Conservation (phyloP, 2,329 filamentous ascomycete species). For the Stachybotrys chlorohalonatus region DNA sequence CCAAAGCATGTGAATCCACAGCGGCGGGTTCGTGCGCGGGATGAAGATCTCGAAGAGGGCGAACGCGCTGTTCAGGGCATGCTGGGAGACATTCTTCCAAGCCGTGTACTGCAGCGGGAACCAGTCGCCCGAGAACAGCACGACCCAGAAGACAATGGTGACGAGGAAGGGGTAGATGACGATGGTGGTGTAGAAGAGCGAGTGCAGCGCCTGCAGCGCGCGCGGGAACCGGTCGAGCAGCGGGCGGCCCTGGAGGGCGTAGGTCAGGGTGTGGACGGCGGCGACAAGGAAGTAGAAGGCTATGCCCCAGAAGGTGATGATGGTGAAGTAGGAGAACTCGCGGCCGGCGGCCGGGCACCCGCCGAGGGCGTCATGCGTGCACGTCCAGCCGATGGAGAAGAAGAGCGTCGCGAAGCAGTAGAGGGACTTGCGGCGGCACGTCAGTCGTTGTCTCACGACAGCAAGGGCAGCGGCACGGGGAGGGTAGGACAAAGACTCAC, state of each 20-base stretch:
- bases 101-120: conserved; percentile 39
- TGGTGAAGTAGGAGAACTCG: conserved; percentile 75
- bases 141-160: conserved; percentile 60
- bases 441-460: background rate
- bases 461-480: background rate
- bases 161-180: conserved; percentile 60
- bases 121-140: conserved; percentile 46
- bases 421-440: conserved; percentile 31
- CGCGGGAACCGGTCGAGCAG: conserved; percentile 53
- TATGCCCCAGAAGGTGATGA: conserved; percentile 73
- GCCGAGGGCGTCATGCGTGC: conserved; percentile 34
- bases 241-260: conserved; percentile 43
- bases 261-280: conserved; percentile 59
- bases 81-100: conserved; percentile 64
- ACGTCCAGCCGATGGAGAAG: conserved; percentile 59
- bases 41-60: conserved; percentile 68
- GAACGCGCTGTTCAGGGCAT: conserved; percentile 65
- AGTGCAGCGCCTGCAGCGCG: conserved; percentile 55
- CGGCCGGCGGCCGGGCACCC: conserved; percentile 37
- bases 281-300: conserved; percentile 68
- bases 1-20: conserved; percentile 56
- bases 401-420: conserved; percentile 65
- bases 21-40: conserved; percentile 51
- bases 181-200: conserved; percentile 53
- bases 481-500: conserved; percentile 25